Evolutionary conservation across 2,329 filamentous ascomycete genomes (phyloP), one percentile per base, ranked within the genome.

Genomic region (Claviceps citrina): DNA sequence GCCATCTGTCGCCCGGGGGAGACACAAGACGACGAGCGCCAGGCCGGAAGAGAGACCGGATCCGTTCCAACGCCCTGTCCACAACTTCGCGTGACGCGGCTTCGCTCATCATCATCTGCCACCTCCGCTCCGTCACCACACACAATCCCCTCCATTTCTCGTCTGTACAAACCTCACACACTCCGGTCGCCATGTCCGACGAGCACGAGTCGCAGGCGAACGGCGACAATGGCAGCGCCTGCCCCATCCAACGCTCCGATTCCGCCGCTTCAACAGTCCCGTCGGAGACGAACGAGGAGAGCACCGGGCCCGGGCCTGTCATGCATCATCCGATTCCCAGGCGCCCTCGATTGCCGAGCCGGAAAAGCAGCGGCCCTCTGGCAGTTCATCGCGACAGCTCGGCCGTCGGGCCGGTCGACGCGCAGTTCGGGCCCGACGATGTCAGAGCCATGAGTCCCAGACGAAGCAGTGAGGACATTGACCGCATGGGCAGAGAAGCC

Each of bases 361-460:
- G 83, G 36, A 84, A 85, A 61, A 83, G 79, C 50, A 89, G 82
- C 56, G 82, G 82, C 42, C 85, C 84, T 36, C 80, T 91, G 47
- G 82, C 87, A 47, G 81, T 93, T 30, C 80, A 81, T 27, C 75
- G 84, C 49, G 82, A 89, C 54, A 81, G 73, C 51, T 76, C 73
- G 16, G 76, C 80, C 43, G 76, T 84, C 44, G 81, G 84, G 48
- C 74, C 83, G 27, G 65, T 79, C 45, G 78, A 84, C 47, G 73
- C 81, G 46, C 72, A 84, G 46, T 83, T 86, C 50, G 84, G 86
- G 20, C 81, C 86, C 19, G 82, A 85, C 57, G 87, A 95, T 58
- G 87, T 91, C 45, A 70, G 89, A 53, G 83, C 85, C 45, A 96
- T 98, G 89, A 95, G 87, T 57, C 89, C 89, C 2, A 71, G 89